Evolutionary conservation across 2,329 filamentous ascomycete species (phyloP), one percentile per base, ranked within the genome.

Genomic region (Calonectria pseudoreteaudii): DNA sequence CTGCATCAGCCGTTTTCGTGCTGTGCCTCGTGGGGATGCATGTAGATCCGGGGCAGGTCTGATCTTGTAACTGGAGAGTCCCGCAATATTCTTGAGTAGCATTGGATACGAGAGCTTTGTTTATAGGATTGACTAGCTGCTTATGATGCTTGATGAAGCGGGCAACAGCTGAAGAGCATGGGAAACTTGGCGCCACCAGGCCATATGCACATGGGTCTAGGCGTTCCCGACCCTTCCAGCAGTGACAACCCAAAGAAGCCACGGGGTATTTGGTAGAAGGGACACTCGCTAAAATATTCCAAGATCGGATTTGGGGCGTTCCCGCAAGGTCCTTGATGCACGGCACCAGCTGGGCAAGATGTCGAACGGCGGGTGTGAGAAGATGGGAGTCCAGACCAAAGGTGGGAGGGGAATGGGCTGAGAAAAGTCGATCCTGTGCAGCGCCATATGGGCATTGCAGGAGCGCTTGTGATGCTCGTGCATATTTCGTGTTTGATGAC

Each of bases 371-470:
- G n/a, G 53, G 34, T 47, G 66, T 73, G 68, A 66, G 64, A 75
- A 62, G 60, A 68, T 72, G 56, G 68, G 64, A 49, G 66, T 75
- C 76, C 56, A 77, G 60, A 53, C 72, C 65, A 56, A n/a, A 31
- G 53, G 66, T 47, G 44, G 53, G 44, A 67, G 64, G 62, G 62
- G 53, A 64, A 64, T 72, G 65, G 47, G 44, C 65, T 68, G 65
- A 56, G 56, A 26, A 64, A 64, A 28, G 20, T 5, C 36, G 28
- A 56, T 36, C 34, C 64, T 68, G 65, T 49, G 41, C 50, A 62
- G 50, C 52, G 67, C 52, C 68, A 44, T 60, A 44, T 38, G 60
- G 38, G 50, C 30, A 69, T 44, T 70, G 50, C 38, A 60, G 60
- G 34, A 62, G 36, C 47, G 38, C 18, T 16, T 65, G 9, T 28